These are phyloP conservation scores for Mycena rosella DNA, from an alignment of 768 basidiomycete genomes.

Conservation along the genomic window DNA sequence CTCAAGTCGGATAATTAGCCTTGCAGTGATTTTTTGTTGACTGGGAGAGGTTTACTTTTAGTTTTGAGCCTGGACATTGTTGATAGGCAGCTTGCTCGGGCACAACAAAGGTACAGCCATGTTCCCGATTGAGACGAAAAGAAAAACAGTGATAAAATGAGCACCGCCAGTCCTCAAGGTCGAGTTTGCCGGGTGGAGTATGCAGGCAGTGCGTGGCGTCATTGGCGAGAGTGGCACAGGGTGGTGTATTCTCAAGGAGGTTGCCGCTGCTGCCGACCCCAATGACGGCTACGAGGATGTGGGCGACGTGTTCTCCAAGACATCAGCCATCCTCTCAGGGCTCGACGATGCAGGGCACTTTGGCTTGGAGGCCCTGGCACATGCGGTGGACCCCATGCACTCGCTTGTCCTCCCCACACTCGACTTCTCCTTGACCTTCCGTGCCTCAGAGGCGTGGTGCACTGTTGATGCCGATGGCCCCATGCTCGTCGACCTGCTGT, in stretches of 20 bases:
- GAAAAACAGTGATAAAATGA: no score
- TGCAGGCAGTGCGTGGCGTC: constrained; percentile 70
- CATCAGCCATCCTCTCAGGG: constrained; percentile 46
- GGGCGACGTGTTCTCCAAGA: constrained; percentile 47
- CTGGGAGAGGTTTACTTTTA: no score
- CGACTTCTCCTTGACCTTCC: constrained; percentile 72
- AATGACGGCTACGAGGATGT: constrained; percentile 44
- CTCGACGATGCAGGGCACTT: no score
- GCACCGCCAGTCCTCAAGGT: constrained; percentile 72
- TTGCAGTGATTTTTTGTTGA: no score
- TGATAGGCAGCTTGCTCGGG: no score
- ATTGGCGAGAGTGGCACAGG: constrained; percentile 79
- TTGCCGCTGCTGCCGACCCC: no score
- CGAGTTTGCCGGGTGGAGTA: constrained; percentile 81
- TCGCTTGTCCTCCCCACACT: constrained; percentile 85
- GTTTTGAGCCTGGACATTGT: no score
- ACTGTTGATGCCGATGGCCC: constrained; percentile 1
- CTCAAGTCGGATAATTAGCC: no score
- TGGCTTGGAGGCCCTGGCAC: constrained; percentile 25
- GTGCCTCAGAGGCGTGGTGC: constrained; percentile 31
- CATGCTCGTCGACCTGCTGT: constrained; percentile 47
- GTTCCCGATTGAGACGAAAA: no score
- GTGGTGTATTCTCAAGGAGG: constrained; percentile 86
- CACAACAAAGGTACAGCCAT: no score
- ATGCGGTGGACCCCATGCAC: constrained; percentile 65